Base-by-base conservation (phyloP, 352 stramenopile genomes). In the Thraustochytrium sp. region DNA sequence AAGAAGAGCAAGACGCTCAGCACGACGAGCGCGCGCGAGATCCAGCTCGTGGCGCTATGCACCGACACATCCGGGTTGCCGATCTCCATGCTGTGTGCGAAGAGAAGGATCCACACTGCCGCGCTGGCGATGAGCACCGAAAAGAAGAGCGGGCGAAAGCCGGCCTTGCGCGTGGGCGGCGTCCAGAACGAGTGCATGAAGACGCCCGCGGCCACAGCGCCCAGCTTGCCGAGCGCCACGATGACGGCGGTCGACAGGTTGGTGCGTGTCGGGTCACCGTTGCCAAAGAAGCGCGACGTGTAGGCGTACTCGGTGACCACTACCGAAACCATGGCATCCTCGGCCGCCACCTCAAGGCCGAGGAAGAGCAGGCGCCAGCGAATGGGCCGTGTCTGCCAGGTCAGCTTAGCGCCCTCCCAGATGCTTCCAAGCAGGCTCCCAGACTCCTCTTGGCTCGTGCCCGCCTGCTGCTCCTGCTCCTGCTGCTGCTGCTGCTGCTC, bases 141-240 rank as follows among this genome's bases (percentile, higher is more conserved):
- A n/a, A 26, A 16, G 34, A 80, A 80, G n/a, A 80, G 51, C 34
- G 68, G 68, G 23, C 68, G 68, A 38, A 55, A 80, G 1, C 40
- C 68, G 16, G 8, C 21, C 21, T 63, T 68, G n/a, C 4, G 29
- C 26, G 31, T 80, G 0, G 68, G 68, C 1, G 76, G 8, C 18
- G 34, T 2, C 68, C 68, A 80, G 68, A 26, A 80, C 1, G 68
- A 80, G 46, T 80, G 68, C 68, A 80, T 80, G 51, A 80, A 80
- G 37, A 51, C 37, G 37, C 68, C 68, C 5, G 68, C 68, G n/a
- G 18, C 42, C 8, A 80, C 8, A 18, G 68, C 68, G 37, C 68
- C 68, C 13, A 80, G 8, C 53, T 80, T 80, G 37, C 68, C 68
- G 9, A 80, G 9, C 0, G 68, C 68, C 21, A 80, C 40, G 38